These are phyloP conservation scores for Rossbeevera mucosa DNA, from an alignment of 768 basidiomycete species.

Conservation along the genomic window DNA sequence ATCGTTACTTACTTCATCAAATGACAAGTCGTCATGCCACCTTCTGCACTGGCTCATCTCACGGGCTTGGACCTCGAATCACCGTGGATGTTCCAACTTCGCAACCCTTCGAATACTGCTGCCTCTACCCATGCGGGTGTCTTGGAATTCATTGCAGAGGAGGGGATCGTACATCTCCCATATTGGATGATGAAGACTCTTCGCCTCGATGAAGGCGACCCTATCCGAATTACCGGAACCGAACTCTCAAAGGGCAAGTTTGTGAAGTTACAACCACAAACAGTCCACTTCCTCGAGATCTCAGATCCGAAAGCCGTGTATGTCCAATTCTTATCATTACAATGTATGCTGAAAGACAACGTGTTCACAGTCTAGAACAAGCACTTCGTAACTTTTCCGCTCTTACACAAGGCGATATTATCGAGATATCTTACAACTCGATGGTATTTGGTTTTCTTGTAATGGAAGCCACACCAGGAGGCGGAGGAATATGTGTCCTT, in stretches of 20 bases:
- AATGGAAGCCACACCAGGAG: slow-evolving; percentile 88
- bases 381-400: slow-evolving; percentile 90
- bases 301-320: slow-evolving; percentile 98
- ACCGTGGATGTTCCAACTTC: slow-evolving; percentile 96
- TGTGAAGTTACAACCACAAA: slow-evolving; percentile 96
- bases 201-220: slow-evolving; percentile 89
- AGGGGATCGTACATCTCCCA: slow-evolving; percentile 91
- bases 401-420: slow-evolving; percentile 92
- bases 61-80: slow-evolving; percentile 82
- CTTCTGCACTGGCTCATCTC: slow-evolving; percentile 85
- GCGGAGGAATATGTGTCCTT: slow-evolving; percentile 81
- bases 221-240: slow-evolving; percentile 86
- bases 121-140: slow-evolving; percentile 95
- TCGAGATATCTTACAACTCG: slow-evolving; percentile 96
- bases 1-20: slow-evolving; percentile 6
- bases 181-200: slow-evolving; percentile 99
- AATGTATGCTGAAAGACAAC: neutral
- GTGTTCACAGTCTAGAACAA: slow-evolving; percentile 72
- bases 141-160: slow-evolving; percentile 96
- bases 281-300: slow-evolving; percentile 91
- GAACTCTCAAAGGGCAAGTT: slow-evolving; percentile 89
- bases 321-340: slow-evolving; percentile 29
- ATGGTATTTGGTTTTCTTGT: slow-evolving; percentile 93
- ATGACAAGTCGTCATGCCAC: slow-evolving; percentile 88
- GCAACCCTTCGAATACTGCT: slow-evolving; percentile 80